Evolutionary conservation across 129 eudicot genomes (phyloP).

Genomic region (Oenanthe sinensis): DNA sequence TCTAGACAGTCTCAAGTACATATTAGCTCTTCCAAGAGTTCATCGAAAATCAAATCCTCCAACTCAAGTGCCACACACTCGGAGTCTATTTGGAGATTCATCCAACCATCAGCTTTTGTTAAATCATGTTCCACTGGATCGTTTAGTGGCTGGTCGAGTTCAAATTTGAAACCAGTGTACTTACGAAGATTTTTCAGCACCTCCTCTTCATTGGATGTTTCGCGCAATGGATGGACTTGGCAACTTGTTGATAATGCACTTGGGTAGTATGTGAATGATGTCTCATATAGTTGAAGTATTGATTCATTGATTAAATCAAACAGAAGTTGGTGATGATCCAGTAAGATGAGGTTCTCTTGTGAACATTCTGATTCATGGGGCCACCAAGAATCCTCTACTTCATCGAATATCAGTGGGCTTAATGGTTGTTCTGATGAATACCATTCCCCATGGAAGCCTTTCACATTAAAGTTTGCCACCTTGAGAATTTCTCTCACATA

Average conservation of each 20-base stretch:
- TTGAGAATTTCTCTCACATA: constrained; percentile 59
- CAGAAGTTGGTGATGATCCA: constrained; percentile 45
- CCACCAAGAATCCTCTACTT: constrained; percentile 48
- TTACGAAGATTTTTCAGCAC: constrained; percentile 31
- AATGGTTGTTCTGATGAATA: constrained; percentile 36
- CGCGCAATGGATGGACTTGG: constrained; percentile 20
- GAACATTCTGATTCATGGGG: constrained; percentile 35
- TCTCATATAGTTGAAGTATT: constrained; percentile 36
- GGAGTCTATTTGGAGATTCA: constrained; percentile 60
- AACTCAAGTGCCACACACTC: constrained; percentile 55
- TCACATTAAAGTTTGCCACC: constrained; percentile 36
- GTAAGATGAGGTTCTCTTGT: constrained; percentile 25
- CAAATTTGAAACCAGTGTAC: constrained; percentile 26
- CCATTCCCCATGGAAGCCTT: constrained; percentile 37
- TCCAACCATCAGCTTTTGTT: constrained; percentile 53
- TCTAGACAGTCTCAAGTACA: not conserved
- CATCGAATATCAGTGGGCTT: constrained; percentile 51
- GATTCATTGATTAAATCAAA: constrained; percentile 65
- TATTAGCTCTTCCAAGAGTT: constrained; percentile 49
- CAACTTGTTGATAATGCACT: constrained; percentile 45
- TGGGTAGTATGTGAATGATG: constrained; percentile 59
- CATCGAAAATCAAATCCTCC: constrained; percentile 65
- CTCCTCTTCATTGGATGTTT: constrained; percentile 38
- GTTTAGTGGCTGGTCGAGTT: constrained; percentile 26
- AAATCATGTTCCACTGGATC: constrained; percentile 36